A percentile compares a stretch with the other conserved stretches of the same genome.
Conservation (phyloP, 2,329 filamentous ascomycete species). For the Fusarium brachygibbosum region DNA sequence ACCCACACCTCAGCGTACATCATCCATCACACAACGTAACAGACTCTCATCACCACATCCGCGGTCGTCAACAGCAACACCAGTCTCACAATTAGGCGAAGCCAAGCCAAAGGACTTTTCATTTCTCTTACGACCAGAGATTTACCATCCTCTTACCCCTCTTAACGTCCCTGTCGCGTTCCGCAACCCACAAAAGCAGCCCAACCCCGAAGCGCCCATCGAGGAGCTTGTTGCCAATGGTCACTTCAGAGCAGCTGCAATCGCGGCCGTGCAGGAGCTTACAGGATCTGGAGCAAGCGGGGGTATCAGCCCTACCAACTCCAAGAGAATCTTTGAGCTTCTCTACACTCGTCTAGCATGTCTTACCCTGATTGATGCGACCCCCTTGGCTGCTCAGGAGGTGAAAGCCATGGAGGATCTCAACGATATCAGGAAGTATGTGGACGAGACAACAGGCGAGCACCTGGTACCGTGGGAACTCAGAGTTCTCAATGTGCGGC, state of each 20-base stretch:
- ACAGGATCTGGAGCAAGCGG: slow-evolving; percentile 63
- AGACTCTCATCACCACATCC: slow-evolving; percentile 46
- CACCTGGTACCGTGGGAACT: slow-evolving; percentile 90
- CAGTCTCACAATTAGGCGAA: slow-evolving; percentile 51
- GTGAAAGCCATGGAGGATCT: slow-evolving; percentile 74
- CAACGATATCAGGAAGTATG: slow-evolving; percentile 68
- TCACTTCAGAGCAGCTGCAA: slow-evolving; percentile 85
- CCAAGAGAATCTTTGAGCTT: slow-evolving; percentile 77
- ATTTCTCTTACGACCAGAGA: slow-evolving; percentile 82
- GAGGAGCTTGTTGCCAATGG: slow-evolving; percentile 76
- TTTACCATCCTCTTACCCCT: slow-evolving; percentile 84
- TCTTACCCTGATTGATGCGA: slow-evolving; percentile 82
- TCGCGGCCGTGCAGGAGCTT: slow-evolving; percentile 73
- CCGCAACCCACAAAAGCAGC: slow-evolving; percentile 74
- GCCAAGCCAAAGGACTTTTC: slow-evolving; percentile 75
- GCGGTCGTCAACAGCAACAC: slow-evolving; percentile 47
- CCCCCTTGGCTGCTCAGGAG: slow-evolving; percentile 76
- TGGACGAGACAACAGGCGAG: slow-evolving; percentile 64
- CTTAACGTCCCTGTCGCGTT: slow-evolving; percentile 74
- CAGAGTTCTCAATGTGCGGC: slow-evolving; percentile 82
- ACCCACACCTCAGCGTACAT: slow-evolving; percentile 42
- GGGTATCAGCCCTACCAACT: slow-evolving; percentile 66
- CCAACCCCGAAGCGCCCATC: slow-evolving; percentile 74
- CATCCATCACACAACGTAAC: slow-evolving; percentile 35
- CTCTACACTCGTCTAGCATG: slow-evolving; percentile 86